A percentile compares a stretch with the other conserved stretches of the same genome.
Evolutionary conservation across 305 asterid genomes (phyloP).

Genomic region (Fraxinus angustifolia): DNA sequence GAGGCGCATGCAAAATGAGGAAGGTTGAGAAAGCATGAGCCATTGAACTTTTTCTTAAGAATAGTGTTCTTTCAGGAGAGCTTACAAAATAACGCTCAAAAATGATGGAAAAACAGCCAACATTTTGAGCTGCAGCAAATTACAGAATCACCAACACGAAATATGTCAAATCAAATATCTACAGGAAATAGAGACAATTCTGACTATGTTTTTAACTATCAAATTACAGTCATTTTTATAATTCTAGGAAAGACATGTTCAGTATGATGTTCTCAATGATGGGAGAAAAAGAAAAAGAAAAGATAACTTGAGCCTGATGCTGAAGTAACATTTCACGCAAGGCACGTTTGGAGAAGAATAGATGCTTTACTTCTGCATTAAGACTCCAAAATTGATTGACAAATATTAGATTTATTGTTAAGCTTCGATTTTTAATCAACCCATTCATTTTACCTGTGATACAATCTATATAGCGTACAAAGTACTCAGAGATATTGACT

Average conservation of each 20-base stretch:
- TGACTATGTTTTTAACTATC: neutral
- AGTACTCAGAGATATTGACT: neutral
- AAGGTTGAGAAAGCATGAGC: neutral
- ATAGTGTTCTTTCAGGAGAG: neutral
- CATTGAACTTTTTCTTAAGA: neutral
- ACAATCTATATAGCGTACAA: neutral
- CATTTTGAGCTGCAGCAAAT: neutral
- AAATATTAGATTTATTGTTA: neutral
- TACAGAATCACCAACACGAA: neutral
- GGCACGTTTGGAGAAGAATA: neutral
- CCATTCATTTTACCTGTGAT: neutral
- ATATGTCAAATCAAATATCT: neutral
- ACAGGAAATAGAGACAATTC: neutral
- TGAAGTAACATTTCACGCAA: slow-evolving; percentile 3
- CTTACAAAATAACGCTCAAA: neutral
- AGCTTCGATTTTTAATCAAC: neutral
- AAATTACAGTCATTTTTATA: neutral
- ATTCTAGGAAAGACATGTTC: neutral
- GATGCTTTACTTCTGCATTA: neutral
- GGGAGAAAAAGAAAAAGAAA: neutral
- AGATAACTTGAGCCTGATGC: neutral
- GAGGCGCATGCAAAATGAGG: neutral
- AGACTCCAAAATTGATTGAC: neutral
- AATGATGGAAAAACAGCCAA: neutral
- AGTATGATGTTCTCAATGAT: neutral